Evolutionary conservation across 345 rosid species (phyloP), one percentile per base, ranked within the genome.

Genomic region (Syzygium grande): DNA sequence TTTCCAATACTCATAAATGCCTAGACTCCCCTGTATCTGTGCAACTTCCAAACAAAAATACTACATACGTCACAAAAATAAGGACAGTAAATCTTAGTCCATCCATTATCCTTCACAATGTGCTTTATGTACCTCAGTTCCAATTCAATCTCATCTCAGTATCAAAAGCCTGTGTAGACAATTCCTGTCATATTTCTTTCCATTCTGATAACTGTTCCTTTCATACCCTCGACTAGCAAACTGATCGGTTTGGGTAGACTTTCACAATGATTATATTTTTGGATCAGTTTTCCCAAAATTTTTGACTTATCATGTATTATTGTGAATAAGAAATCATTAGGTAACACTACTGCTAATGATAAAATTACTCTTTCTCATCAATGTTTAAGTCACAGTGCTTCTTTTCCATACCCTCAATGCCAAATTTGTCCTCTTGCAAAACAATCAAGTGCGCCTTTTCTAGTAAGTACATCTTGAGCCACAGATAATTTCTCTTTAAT

Each of bases 181-280:
- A 58, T 58, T 58, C 14, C 5, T 23, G 2, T 58, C 63, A 58
- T 23, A 11, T 23, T 58, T 23, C 25, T 23, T 56, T 56, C n/a
- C 22, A 23, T 58, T 58, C 0, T 58, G 1, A 58, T n/a, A 23
- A 58, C 0, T 23, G 0, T 22, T 23, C 23, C 14, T 58, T 58
- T 23, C 0, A 58, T 1, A 58, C 29, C 1, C 11, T 23, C 0
- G 0, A 58, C 29, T 58, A 0, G 21, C 3, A 58, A 58, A 23
- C 6, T 58, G 11, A 58, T 2, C 5, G 11, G 13, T 5, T 56
- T 58, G 63, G 29, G n/a, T 58, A 58, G 63, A 0, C 0, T 58
- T 58, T 58, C 63, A 58, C 25, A 58, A 58, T 14, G 5, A 23
- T 58, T 56, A 56, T 23, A 56, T 56, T 58, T 58, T 58, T 58